These are phyloP conservation scores for Rhizophagus clarus DNA, from an alignment of 192 early-diverging fungal genomes.

Conservation along the genomic window DNA sequence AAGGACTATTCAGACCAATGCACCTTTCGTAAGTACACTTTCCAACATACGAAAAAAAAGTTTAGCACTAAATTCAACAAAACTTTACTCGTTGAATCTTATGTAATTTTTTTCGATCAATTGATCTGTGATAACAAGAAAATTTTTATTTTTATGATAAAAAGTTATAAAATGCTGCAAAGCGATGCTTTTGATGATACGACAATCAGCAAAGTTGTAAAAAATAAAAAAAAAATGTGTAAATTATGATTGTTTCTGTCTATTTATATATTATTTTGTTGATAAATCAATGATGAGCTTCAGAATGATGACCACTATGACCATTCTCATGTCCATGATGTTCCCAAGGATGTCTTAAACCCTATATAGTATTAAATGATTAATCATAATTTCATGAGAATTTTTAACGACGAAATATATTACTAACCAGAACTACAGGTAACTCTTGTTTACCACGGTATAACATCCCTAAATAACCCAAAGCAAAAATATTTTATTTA, in stretches of 20 bases:
- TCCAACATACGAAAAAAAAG: too few relatives aligned
- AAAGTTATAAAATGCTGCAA: too few relatives aligned
- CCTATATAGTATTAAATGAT: not conserved
- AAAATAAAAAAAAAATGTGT: too few relatives aligned
- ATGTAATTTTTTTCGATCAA: not conserved
- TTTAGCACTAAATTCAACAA: too few relatives aligned
- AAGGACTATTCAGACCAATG: not conserved
- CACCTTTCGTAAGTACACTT: not conserved
- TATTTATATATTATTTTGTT: not conserved
- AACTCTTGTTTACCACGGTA: not conserved
- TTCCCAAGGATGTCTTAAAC: slow-evolving; percentile 1
- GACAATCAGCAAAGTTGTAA: too few relatives aligned
- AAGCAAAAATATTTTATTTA: not conserved
- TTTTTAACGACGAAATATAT: too few relatives aligned
- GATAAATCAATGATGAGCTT: not conserved
- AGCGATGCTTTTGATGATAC: too few relatives aligned
- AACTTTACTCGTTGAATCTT: not conserved
- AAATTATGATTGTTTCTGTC: too few relatives aligned
- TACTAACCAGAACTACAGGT: not conserved
- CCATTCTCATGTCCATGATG: not conserved
- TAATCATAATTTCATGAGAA: not conserved
- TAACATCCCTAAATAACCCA: not conserved
- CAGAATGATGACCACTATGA: not conserved
- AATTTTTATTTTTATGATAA: too few relatives aligned
- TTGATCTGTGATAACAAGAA: not conserved